phyloP scores from a whole-genome alignment of 2,329 filamentous ascomycete species.

The Trichoderma hamatum region DNA sequence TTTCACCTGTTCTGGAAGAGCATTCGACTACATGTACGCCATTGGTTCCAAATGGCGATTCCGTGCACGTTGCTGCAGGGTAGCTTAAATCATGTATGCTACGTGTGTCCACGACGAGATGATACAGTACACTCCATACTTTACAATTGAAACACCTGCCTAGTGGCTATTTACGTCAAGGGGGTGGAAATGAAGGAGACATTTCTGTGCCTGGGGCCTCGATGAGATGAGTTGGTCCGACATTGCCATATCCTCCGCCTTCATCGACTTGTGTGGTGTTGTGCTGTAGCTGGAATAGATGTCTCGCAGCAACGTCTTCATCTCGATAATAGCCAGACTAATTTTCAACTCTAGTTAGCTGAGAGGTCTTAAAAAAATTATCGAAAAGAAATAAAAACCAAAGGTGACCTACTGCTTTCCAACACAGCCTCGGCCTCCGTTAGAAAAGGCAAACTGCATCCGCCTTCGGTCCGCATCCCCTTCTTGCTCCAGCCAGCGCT shows the following conservation, averaged over 20 bases:
- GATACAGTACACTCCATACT: background rate
- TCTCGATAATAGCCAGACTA: constrained; percentile 64
- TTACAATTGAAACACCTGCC: background rate
- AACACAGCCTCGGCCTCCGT: constrained; percentile 66
- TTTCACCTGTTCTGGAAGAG: background rate
- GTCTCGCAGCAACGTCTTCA: constrained; percentile 66
- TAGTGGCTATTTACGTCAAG: constrained; percentile 20
- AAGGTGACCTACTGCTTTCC: constrained; percentile 63
- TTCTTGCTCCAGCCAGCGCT: constrained; percentile 76
- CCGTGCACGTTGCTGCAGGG: background rate
- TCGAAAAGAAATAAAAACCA: background rate
- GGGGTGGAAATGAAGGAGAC: constrained; percentile 55
- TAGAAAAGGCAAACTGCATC: constrained; percentile 67
- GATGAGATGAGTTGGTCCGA: constrained; percentile 70
- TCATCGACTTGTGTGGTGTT: constrained; percentile 56
- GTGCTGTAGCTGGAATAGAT: constrained; percentile 64
- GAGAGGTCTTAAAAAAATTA: background rate
- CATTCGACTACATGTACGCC: background rate
- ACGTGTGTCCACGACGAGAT: background rate
- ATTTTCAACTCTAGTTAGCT: background rate
- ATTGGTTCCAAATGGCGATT: background rate
- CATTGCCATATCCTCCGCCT: constrained; percentile 62
- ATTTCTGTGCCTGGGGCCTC: constrained; percentile 62
- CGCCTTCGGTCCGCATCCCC: constrained; percentile 72
- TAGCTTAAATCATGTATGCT: background rate